Evolutionary conservation across 192 early-diverging fungal species (phyloP).

Genomic region (Gaertneriomyces sp.): DNA sequence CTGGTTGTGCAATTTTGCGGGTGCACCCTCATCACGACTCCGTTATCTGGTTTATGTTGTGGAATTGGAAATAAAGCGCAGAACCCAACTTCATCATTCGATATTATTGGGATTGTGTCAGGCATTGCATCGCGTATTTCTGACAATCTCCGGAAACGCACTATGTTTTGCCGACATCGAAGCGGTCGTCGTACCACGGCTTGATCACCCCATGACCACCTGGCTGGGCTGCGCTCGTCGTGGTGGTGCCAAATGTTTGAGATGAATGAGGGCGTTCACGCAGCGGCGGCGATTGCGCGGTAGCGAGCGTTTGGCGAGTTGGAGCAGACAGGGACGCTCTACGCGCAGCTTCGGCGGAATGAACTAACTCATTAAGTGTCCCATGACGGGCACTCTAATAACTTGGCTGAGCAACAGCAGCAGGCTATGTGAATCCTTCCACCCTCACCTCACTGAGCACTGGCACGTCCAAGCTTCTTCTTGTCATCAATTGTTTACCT

Average conservation of each 20-base stretch:
- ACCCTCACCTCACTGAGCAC: background rate
- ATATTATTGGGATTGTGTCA: background rate
- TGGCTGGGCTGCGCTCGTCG: background rate
- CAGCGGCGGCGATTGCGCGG: background rate
- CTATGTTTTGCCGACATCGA: background rate
- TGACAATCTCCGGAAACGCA: background rate
- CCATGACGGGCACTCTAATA: background rate
- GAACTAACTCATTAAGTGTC: background rate
- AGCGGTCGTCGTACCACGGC: constrained; percentile 1
- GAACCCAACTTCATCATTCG: background rate
- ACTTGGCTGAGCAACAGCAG: background rate
- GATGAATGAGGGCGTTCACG: background rate
- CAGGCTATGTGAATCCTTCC: background rate
- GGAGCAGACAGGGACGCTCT: background rate
- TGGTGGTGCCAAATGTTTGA: background rate
- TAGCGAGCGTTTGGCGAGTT: background rate
- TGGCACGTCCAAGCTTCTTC: background rate
- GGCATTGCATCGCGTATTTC: background rate
- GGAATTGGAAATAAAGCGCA: background rate
- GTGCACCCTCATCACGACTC: background rate
- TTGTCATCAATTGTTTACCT: background rate
- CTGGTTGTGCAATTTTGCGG: background rate
- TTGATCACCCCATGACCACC: background rate
- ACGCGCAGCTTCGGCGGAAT: background rate
- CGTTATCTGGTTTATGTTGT: background rate